These are phyloP conservation scores for Neoconidiobolus thromboides DNA, from an alignment of 371 early-diverging fungal genomes.

Conservation along the genomic window DNA sequence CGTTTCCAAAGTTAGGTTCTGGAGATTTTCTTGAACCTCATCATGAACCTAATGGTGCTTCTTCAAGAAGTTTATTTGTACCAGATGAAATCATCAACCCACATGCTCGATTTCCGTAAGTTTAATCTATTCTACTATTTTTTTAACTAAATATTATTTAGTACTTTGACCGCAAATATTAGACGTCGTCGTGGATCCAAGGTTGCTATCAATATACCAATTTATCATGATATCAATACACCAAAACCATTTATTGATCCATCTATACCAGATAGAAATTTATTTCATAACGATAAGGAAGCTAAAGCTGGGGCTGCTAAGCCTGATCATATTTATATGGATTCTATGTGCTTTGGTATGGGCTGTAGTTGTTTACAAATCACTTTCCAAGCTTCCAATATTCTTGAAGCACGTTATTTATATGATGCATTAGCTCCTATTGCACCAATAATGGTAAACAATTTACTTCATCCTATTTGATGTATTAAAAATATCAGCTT, in stretches of 20 bases:
- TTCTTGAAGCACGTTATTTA: slow-evolving; percentile 80
- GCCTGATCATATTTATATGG: slow-evolving; percentile 92
- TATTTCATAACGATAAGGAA: slow-evolving; percentile 39
- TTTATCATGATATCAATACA: slow-evolving; percentile 65
- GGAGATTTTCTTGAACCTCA: slow-evolving; percentile 54
- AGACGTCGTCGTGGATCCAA: slow-evolving; percentile 79
- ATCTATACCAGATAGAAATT: slow-evolving; percentile 40
- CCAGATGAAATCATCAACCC: slow-evolving; percentile 89
- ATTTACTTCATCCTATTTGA: background rate
- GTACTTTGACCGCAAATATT: slow-evolving; percentile 87
- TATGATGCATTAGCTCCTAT: slow-evolving; percentile 93
- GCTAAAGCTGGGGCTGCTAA: slow-evolving; percentile 53
- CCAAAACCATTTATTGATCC: slow-evolving; percentile 82
- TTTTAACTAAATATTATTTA: slow-evolving; percentile 8
- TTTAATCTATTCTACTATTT: slow-evolving; percentile 1
- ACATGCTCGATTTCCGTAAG: slow-evolving; percentile 84
- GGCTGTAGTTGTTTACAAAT: slow-evolving; percentile 98
- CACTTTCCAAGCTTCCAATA: slow-evolving; percentile 94
- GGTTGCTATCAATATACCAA: slow-evolving; percentile 78
- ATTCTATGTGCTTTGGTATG: slow-evolving; percentile 99
- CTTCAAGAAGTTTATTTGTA: slow-evolving; percentile 68
- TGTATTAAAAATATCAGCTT: slow-evolving; percentile 20
- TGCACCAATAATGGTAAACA: slow-evolving; percentile 69
- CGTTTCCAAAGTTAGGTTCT: slow-evolving; percentile 76
- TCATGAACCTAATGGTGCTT: slow-evolving; percentile 40